A percentile compares a stretch with the other conserved stretches of the same genome.
Evolutionary conservation across 352 stramenopile species (phyloP).

Genomic region (Phytophthora sansomeana): DNA sequence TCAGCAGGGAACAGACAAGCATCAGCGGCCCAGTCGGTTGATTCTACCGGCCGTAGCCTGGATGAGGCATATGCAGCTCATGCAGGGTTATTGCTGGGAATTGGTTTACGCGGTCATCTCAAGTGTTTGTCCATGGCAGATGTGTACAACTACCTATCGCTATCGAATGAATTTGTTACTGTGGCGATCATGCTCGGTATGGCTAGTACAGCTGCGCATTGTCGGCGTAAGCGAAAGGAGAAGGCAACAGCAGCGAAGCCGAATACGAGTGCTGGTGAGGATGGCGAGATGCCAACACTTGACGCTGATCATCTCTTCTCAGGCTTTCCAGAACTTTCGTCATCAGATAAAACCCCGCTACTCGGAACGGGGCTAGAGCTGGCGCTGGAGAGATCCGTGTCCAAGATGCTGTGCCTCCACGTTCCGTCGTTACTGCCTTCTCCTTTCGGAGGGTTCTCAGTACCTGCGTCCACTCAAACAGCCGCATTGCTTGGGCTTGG

Average conservation of each 20-base stretch:
- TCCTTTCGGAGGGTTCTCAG: conserved; percentile 96
- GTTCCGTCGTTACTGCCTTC: conserved; percentile 95
- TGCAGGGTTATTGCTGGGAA: conserved; percentile 95
- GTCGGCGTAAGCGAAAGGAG: conserved; percentile 65
- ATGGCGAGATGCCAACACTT: conserved; percentile 23
- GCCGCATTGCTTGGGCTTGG: conserved; percentile 96
- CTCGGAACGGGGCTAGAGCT: conserved; percentile 61
- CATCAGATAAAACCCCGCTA: conserved; percentile 44
- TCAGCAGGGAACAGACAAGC: conserved; percentile 15
- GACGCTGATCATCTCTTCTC: conserved; percentile 35
- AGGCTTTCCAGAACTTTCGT: conserved; percentile 30
- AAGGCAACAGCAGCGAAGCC: conserved; percentile 17
- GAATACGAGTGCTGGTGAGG: conserved; percentile 1
- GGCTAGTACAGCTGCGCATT: conserved; percentile 93
- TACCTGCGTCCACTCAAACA: conserved; percentile 94
- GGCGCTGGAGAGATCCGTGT: conserved; percentile 89
- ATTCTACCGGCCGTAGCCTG: conserved; percentile 50
- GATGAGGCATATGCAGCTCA: conserved; percentile 92
- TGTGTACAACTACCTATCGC: conserved; percentile 98
- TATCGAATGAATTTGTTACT: conserved; percentile 96
- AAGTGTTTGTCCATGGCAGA: conserved; percentile 96
- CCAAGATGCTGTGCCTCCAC: conserved; percentile 99
- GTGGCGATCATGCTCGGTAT: conserved; percentile 97
- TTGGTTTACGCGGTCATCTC: conserved; percentile 95
- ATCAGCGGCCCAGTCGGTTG: conserved; percentile 22